Evolutionary conservation across 1,284 basidiomycete species (phyloP).

Genomic region (Coniferiporia weirii): DNA sequence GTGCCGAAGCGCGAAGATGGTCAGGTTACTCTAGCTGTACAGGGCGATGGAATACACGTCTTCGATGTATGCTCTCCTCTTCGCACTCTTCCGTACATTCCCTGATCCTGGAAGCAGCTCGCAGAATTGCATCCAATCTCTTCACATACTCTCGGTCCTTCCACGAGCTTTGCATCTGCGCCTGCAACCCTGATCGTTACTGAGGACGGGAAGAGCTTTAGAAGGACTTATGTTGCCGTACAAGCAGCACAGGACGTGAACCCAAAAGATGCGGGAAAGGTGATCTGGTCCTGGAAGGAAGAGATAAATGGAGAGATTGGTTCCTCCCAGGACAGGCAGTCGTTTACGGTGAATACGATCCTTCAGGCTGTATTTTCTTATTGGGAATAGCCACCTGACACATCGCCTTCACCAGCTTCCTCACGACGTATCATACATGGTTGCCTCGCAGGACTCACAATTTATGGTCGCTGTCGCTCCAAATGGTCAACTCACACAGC

Average conservation of each 20-base stretch:
- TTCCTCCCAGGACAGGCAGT: conserved; percentile 34
- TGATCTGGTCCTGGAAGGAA: conserved; percentile 61
- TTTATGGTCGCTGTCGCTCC: conserved; percentile 38
- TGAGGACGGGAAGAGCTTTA: conserved; percentile 34
- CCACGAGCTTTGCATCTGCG: conserved; percentile 54
- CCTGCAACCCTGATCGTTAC: conserved; percentile 40
- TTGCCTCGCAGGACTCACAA: neutral
- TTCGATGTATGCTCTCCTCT: conserved; percentile 50
- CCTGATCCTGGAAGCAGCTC: conserved; percentile 36
- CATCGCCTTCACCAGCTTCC: neutral
- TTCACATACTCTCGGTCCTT: conserved; percentile 63
- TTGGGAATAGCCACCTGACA: neutral
- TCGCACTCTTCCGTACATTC: neutral
- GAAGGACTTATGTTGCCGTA: conserved; percentile 53
- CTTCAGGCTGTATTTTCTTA: neutral
- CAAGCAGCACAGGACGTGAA: conserved; percentile 41
- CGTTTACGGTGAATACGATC: conserved; percentile 39
- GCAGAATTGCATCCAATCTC: conserved; percentile 59
- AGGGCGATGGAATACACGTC: conserved; percentile 67
- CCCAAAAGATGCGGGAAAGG: conserved; percentile 38
- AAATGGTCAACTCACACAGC: conserved; percentile 42
- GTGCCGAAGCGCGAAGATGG: conserved; percentile 38
- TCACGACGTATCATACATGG: neutral
- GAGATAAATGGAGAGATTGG: conserved; percentile 35
- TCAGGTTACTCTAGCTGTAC: conserved; percentile 58